These are phyloP conservation scores for Cerioporus squamosus DNA, from an alignment of 1,284 basidiomycete genomes.

Conservation along the genomic window DNA sequence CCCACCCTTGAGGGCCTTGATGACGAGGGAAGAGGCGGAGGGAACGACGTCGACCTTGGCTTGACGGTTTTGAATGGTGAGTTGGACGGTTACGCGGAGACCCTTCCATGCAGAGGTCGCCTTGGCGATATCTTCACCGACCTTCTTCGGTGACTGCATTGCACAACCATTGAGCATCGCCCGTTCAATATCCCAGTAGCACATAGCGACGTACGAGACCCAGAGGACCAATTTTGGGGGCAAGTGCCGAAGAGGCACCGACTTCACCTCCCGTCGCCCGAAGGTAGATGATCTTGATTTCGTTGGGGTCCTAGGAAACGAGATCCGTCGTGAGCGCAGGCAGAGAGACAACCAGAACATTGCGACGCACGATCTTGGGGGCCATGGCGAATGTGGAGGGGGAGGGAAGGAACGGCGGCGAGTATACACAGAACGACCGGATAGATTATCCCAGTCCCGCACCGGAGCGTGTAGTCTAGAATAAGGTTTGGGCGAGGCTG, in stretches of 20 bases:
- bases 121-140: constrained; percentile 99
- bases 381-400: constrained; percentile 55
- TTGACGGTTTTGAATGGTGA: constrained; percentile 99
- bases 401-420: constrained; percentile 32
- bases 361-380: constrained; percentile 73
- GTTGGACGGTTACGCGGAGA: constrained; percentile 98
- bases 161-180: constrained; percentile 7
- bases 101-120: constrained; percentile 99
- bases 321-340: constrained; percentile 14
- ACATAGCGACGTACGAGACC: constrained; percentile 81
- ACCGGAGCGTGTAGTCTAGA: constrained; percentile 28
- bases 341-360: not conserved
- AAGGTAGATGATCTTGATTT: constrained; percentile 99
- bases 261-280: constrained; percentile 99
- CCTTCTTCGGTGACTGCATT: constrained; percentile 96
- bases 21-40: constrained; percentile 97
- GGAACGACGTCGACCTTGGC: constrained; percentile 97
- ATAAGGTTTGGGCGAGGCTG: constrained; percentile 58
- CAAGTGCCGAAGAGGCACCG: constrained; percentile 97
- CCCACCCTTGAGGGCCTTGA: constrained; percentile 95
- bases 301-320: constrained; percentile 78
- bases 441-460: constrained; percentile 23
- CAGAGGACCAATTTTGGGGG: constrained; percentile 99
- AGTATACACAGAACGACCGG: constrained; percentile 27
- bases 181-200: not conserved